Evolutionary conservation across 352 stramenopile species (phyloP), one percentile per base, ranked within the genome.

Genomic region (Phytophthora colocasiae): DNA sequence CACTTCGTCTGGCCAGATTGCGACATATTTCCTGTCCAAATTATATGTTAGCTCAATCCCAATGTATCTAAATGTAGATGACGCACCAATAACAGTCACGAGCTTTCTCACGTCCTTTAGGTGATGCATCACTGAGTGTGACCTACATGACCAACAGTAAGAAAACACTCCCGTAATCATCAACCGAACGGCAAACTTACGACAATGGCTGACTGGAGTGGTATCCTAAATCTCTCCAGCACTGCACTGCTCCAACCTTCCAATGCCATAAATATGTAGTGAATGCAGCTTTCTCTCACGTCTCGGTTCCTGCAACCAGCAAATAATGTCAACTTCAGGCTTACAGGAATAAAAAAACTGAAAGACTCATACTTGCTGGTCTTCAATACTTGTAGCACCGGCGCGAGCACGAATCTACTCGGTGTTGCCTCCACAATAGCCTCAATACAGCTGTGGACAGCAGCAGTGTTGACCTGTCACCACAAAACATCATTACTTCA

Each of bases 41-140:
- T 14, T 36, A 14, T 36, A 36, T 10, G 31, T 36, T 36, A 36
- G 31, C 31, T 36, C 31, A 36, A 12, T 36, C 12, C 9, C 31
- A 36, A 36, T 36, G 9, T 36, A 24, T 31, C 2, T 31, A 31
- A 0, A 22, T 31, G 9, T 8, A 15, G 15, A 40, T 9, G 14
- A 44, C 56, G 56, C 44, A 91, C 82, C 82, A 90, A 38, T 91
- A 91, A 46, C 82, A 89, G 27, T 87, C 69, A 39, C 82, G 69
- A 2, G 78, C 78, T 11, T 71, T 78, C 52, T 89, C 78, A 59
- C 82, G 65, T 39, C 73, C 74, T 72, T 85, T 87, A 14, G 80
- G 74, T 4, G 78, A 91, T 14, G 82, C 76, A 40, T 88, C 81
- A 26, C 78, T 87, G 4, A 91, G 68, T 39, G 75, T 69, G 14